Evolutionary conservation across 2,329 filamentous ascomycete species (phyloP).

Genomic region (Endoconidiophora laricicola): DNA sequence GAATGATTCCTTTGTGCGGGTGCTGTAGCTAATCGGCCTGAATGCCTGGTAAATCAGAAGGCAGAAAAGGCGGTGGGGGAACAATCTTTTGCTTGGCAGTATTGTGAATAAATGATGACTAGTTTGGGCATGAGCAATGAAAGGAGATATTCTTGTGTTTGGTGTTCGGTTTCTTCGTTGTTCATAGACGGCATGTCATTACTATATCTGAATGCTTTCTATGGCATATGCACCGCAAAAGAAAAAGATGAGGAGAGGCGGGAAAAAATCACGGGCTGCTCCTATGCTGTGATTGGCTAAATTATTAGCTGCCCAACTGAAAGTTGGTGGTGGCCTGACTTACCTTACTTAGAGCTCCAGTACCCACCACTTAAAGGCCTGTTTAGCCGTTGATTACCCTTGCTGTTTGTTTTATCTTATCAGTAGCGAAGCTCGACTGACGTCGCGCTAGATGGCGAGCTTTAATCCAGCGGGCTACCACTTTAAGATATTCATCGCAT

Average conservation of each 20-base stretch:
- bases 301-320: not conserved
- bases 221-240: not conserved
- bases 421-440: not conserved
- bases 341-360: not conserved
- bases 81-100: too few relatives aligned
- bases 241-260: not conserved
- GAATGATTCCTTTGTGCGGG: too few relatives aligned
- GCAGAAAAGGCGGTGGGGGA: too few relatives aligned
- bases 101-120: too few relatives aligned
- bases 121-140: too few relatives aligned
- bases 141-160: not conserved
- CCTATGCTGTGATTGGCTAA: not conserved
- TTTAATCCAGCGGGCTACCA: not conserved
- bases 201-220: not conserved
- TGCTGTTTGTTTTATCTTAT: slow-evolving; percentile 1
- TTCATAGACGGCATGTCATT: not conserved
- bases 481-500: not conserved
- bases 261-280: not conserved
- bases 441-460: not conserved
- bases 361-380: not conserved
- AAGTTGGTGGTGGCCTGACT: not conserved
- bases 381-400: not conserved
- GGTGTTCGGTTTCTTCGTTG: not conserved
- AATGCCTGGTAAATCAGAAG: too few relatives aligned
- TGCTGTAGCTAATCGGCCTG: too few relatives aligned